Evolutionary conservation across 2,329 filamentous ascomycete species (phyloP).

Genomic region (Sporothrix euskadiensis): DNA sequence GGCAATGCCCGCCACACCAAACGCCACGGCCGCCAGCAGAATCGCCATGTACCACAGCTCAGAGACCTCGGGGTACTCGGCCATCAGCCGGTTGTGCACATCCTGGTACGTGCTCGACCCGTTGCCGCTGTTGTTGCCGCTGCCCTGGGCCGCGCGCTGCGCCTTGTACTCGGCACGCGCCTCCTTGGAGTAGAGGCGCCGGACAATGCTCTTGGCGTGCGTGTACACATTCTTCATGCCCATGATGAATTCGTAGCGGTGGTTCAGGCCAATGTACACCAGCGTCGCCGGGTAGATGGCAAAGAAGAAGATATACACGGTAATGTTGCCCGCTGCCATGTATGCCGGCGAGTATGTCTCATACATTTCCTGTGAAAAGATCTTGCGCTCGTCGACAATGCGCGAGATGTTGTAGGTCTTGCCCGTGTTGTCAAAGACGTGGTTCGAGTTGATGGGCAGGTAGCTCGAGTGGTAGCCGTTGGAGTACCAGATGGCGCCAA

Average conservation of each 20-base stretch:
- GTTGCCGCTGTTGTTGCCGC: neutral
- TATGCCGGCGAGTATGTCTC: conserved; percentile 54
- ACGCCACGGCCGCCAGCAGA: conserved; percentile 47
- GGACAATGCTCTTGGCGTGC: neutral
- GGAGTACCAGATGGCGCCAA: conserved; percentile 59
- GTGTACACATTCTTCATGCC: conserved; percentile 22
- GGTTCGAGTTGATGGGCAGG: conserved; percentile 54
- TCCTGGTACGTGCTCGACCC: conserved; percentile 35
- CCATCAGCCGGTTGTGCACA: conserved; percentile 52
- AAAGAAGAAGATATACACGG: conserved; percentile 58
- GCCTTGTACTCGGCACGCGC: neutral
- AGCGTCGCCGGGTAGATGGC: conserved; percentile 55
- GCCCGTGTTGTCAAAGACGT: conserved; percentile 53
- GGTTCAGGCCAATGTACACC: conserved; percentile 52
- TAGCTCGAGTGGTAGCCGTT: conserved; percentile 58
- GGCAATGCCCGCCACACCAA: conserved; percentile 50
- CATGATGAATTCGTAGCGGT: conserved; percentile 30
- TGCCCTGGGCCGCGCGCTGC: neutral
- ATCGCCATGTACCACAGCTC: conserved; percentile 56
- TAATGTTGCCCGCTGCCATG: conserved; percentile 50
- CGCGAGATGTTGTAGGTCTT: conserved; percentile 49
- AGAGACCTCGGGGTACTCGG: conserved; percentile 50
- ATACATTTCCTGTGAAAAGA: conserved; percentile 52
- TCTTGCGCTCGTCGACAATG: conserved; percentile 45
- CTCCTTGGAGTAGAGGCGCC: neutral